Base-by-base conservation (phyloP, 2,329 filamentous ascomycete genomes). In the Verticillium nonalfalfae region DNA sequence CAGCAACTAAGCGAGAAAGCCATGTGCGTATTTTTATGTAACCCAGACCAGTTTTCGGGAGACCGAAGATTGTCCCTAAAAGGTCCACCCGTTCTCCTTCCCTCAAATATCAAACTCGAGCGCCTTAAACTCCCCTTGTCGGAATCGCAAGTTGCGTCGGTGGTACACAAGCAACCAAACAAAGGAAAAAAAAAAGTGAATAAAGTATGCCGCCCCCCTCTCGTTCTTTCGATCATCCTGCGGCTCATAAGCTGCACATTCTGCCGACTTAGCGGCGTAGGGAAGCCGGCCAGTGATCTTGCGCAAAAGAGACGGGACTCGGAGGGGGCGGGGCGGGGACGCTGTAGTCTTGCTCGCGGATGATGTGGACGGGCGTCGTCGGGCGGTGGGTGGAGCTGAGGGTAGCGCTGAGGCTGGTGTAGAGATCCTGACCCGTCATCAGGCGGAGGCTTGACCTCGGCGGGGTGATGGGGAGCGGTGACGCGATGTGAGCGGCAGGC, bases 251-350 rank as follows among this genome's bases (percentile, higher is more conserved):
- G 26, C 54, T 34, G 26, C 33, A 33, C 10, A 31, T 31, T 11
- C 6, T 35, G 54, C 26, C 26, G 57, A n/a, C 21, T 73, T 65
- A 76, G 63, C 69, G 71, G 64, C 70, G 72, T 55, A 73, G 60
- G 26, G 71, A 70, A 39, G 73, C 71, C 59, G 80, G 76, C 83
- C 84, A 86, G 70, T 82, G 78, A 61, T 87, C 83, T 31, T 75
- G 72, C 35, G 82, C 79, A 69, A 86, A 87, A 74, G 82, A 83
- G 69, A 88, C 83, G 7, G 86, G 86, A 66, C 83, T 86, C 13
- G 86, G 85, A 21, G 86, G 86, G 13, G 86, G 86, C 50, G 86
- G 83, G 14, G 85, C 85, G n/a, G 86, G 86, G 21, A 87, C 85
- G 36, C 80, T 78, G 75, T 87, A 88, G 72, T 88, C 85, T 62